Conservation (phyloP, 2,329 filamentous ascomycete species). For the Didymella sp. region DNA sequence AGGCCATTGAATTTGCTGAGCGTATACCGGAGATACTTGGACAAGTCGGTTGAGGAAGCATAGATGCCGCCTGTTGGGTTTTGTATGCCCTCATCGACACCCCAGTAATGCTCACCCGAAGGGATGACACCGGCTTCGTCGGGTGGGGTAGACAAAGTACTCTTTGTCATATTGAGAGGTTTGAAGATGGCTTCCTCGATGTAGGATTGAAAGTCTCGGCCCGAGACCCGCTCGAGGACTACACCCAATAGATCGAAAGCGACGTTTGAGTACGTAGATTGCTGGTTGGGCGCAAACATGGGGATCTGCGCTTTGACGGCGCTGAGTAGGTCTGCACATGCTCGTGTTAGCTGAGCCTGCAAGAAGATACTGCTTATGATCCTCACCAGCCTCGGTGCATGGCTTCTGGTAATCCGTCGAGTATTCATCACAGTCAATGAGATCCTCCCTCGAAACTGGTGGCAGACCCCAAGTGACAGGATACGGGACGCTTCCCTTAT, state of each 20-base stretch:
- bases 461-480: constrained; percentile 43
- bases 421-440: constrained; percentile 48
- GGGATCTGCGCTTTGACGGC: constrained; percentile 42
- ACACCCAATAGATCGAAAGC: constrained; percentile 53
- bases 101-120: constrained; percentile 49
- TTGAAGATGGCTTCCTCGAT: constrained; percentile 51
- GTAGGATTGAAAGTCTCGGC: constrained; percentile 47
- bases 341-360: constrained; percentile 16
- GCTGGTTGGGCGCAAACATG: constrained; percentile 53
- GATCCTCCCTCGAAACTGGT: constrained; percentile 39
- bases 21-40: constrained; percentile 54
- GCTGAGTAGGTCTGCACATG: constrained; percentile 41
- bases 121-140: constrained; percentile 52
- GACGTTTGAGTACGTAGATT: constrained; percentile 53
- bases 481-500: constrained; percentile 1
- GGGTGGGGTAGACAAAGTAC: constrained; percentile 35
- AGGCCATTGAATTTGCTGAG: constrained; percentile 53
- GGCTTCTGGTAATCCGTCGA: constrained; percentile 39
- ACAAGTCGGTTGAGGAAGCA: constrained; percentile 51
- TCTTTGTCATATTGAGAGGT: constrained; percentile 45
- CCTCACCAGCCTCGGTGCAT: constrained; percentile 37
- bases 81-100: constrained; percentile 52
- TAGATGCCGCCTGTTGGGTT: constrained; percentile 56
- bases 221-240: constrained; percentile 49
- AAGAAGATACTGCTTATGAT: too few species aligned